A percentile compares a stretch with the other conserved stretches of the same genome.
Conservation (phyloP, 495 filamentous ascomycete species). For the Penicillium daleae region DNA sequence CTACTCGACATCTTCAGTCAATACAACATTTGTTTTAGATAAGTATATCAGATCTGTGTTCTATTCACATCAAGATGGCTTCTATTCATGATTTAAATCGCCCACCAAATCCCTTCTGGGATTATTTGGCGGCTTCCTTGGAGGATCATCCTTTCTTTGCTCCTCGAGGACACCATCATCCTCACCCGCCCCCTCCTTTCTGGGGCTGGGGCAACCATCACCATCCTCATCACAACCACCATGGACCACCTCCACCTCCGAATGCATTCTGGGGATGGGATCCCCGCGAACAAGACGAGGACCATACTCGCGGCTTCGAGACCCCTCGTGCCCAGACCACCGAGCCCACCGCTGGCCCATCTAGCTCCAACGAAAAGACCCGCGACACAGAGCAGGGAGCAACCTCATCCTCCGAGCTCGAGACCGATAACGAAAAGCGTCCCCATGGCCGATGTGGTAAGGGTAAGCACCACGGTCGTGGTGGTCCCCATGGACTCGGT, state of each 20-base stretch:
- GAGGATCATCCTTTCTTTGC: slow-evolving; percentile 47
- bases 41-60: neutral
- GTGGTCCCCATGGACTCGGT: slow-evolving; percentile 12
- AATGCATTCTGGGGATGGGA: slow-evolving; percentile 24
- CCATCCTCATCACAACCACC: slow-evolving; percentile 9
- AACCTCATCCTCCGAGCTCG: slow-evolving; percentile 13
- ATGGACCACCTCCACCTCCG: slow-evolving; percentile 9
- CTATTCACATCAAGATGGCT: slow-evolving; percentile 31
- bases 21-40: slow-evolving; percentile 1
- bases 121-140: slow-evolving; percentile 33
- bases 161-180: slow-evolving; percentile 27
- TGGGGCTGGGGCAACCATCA: slow-evolving; percentile 15
- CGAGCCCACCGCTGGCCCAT: slow-evolving; percentile 18
- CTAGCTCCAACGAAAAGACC: slow-evolving; percentile 7
- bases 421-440: slow-evolving; percentile 16
- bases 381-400: slow-evolving; percentile 13
- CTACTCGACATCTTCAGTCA: neutral
- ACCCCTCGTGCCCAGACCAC: neutral
- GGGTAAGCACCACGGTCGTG: slow-evolving; percentile 14
- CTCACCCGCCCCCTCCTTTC: slow-evolving; percentile 16
- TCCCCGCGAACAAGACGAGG: slow-evolving; percentile 6
- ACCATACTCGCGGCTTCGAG: slow-evolving; percentile 1
- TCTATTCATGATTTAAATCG: slow-evolving; percentile 44
- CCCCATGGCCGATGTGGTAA: slow-evolving; percentile 16
- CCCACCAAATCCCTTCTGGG: slow-evolving; percentile 40